Evolutionary conservation across 108 stramenopile genomes (phyloP), one percentile per base, ranked within the genome.

Genomic region (Schizochytrium sp.): DNA sequence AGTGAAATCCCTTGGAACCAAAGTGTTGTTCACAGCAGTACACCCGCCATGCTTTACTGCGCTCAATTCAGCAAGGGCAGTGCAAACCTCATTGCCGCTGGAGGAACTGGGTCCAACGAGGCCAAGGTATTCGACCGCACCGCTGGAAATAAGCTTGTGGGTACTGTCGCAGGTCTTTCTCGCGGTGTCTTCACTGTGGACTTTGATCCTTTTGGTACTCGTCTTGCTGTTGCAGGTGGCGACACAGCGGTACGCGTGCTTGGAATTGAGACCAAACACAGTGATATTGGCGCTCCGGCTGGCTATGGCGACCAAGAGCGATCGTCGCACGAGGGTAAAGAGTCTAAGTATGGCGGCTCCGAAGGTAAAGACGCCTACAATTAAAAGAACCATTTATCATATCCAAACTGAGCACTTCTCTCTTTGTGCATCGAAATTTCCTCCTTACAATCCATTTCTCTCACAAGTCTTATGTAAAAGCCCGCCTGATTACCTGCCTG

Each of bases 81-180:
- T 40, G 92, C 57, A 44, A 60, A 91, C 17, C 91, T 94, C 87
- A 87, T 93, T n/a, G 93, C 93, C 5, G 93, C 93, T 4, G 94
- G 93, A 4, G 93, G 93, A 42, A 92, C 90, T 58, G 94, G 93
- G 0, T 93, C 91, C 41, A 94, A 94, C 91, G 94, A 94, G 90
- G 94, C 94, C 2, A 92, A 91, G 61, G 93, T 94, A 57, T 94
- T 94, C 55, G 94, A 94, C 89, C 61, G 57, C 38, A n/a, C 38
- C 8, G 59, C 60, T 49, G 89, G 72, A 55, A 94, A 94, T 91
- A 61, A 59, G 58, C 90, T 94, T 15, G 93, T 94, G 44, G 94
- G 94, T 44, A 92, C 92, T 10, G 91, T 94, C 46, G 87, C 93
- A 10, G 94, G 93, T 15, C 61, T 94, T n/a, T 57, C 69, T 2